Conservation (phyloP, 441 rosid genomes). For the Breynia disticha region DNA sequence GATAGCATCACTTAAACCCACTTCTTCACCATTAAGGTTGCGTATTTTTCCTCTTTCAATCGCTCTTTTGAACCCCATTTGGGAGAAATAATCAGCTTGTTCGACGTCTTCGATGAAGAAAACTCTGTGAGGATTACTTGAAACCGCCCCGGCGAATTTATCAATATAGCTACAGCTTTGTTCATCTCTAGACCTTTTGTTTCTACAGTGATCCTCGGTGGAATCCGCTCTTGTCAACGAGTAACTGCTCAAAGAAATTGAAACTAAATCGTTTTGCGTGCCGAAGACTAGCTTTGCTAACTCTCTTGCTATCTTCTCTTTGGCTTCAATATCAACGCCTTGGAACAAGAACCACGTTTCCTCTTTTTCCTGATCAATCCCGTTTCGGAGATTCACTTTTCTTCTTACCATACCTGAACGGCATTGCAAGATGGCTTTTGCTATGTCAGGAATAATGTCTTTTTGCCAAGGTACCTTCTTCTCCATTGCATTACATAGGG, state of each 20-base stretch:
- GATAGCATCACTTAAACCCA: conserved; percentile 44
- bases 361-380: conserved; percentile 23
- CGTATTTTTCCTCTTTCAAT: conserved; percentile 40
- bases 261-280: conserved; percentile 28
- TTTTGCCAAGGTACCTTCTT: conserved; percentile 48
- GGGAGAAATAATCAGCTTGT: conserved; percentile 31
- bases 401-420: conserved; percentile 36
- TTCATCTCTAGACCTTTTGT: conserved; percentile 40
- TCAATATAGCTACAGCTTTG: conserved; percentile 24
- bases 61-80: conserved; percentile 61
- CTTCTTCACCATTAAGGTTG: conserved; percentile 31
- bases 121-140: conserved; percentile 55
- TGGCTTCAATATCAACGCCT: conserved; percentile 41
- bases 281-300: conserved; percentile 48
- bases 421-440: conserved; percentile 45
- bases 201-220: conserved; percentile 23
- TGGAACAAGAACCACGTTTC: conserved; percentile 55
- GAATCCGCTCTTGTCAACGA: conserved; percentile 49
- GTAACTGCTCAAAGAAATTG: conserved; percentile 44
- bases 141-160: conserved; percentile 38
- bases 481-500: conserved; percentile 37
- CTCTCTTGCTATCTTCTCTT: conserved; percentile 47
- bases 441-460: conserved; percentile 37
- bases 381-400: conserved; percentile 17
- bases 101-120: conserved; percentile 56